A percentile compares a stretch with the other conserved stretches of the same genome.
phyloP scores from a whole-genome alignment of 495 filamentous ascomycete species.

The Neurospora terricola region DNA sequence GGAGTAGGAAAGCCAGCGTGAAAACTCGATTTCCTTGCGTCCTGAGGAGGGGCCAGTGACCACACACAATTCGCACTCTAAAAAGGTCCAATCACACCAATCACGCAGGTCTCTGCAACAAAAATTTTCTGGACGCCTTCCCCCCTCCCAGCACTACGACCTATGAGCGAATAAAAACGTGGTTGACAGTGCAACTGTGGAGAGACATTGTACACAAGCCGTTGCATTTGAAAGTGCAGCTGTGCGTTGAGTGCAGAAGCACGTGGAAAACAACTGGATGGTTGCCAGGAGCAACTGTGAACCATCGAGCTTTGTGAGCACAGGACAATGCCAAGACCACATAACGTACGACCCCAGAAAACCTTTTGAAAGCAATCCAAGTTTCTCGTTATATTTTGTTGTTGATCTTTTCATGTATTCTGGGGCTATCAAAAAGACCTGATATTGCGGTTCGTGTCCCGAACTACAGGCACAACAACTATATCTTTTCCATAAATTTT shows the following conservation, averaged over 20 bases:
- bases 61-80: neutral
- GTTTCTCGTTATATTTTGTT: no score
- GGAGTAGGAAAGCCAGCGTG: conserved; percentile 16
- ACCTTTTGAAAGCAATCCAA: neutral
- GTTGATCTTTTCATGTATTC: neutral
- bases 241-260: neutral
- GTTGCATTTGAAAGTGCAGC: conserved; percentile 1
- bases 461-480: no score
- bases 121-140: conserved; percentile 7
- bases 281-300: neutral
- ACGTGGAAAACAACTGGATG: neutral
- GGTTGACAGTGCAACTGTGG: conserved; percentile 3
- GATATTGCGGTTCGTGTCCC: no score
- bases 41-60: neutral
- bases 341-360: neutral
- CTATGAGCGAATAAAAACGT: conserved; percentile 8
- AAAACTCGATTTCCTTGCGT: neutral
- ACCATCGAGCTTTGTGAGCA: neutral
- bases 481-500: no score
- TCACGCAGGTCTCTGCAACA: neutral
- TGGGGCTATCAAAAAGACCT: neutral
- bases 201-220: neutral
- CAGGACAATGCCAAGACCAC: neutral
- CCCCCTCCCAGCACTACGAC: neutral
- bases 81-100: neutral